Base-by-base conservation (phyloP, 805 yeast species). In the Lipomyces yamadae region DNA sequence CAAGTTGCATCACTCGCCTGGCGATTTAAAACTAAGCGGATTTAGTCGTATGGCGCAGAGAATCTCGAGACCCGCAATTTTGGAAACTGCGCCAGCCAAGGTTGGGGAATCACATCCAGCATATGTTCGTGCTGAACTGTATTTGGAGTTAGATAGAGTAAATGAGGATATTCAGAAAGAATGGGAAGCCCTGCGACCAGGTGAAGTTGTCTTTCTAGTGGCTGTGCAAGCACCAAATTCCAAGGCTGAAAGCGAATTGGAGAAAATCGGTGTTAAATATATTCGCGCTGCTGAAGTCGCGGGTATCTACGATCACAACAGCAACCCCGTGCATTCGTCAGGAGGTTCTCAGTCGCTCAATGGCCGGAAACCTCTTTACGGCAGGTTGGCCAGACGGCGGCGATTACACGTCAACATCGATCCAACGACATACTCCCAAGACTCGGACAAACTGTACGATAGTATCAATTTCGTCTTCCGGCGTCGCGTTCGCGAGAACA, bases 401-500 rank as follows among this genome's bases (percentile, higher is more conserved):
- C 62, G 70, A 30, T 53, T 76, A 32, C 70, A 71, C 48, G 55
- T 76, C 15, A 66, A 72, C 34, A 39, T 75, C n/a, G 77, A 77
- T 29, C 62, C 74, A 2, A 45, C 58, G 18, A 48, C 68, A 7
- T 64, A 59, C 45, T 42, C 62, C 5, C 24, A 8, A 3, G 61
- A 56, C 24, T 15, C 57, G 37, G 67, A 64, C 59, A 50, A 62
- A 58, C 7, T 68, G 67, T 58, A 64, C 53, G 59, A 35, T 10
- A 34, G 54, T 29, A 32, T 70, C 57, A 78, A 78, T 57, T 64
- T 73, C n/a, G 55, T 79, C 5, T 62, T 79, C 10, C 74, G 78
- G 39, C 62, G 75, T 4, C 65, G 66, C 15, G 63, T 61, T 18
- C 58, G 62, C 33, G 76, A 72, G 34, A 68, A 70, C 58, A 72